Percentiles rank a stretch among this genome's conserved stretches.
Evolutionary conservation across 371 early-diverging fungal species (phyloP).

Genomic region (Syncephalis plumigaleata): DNA sequence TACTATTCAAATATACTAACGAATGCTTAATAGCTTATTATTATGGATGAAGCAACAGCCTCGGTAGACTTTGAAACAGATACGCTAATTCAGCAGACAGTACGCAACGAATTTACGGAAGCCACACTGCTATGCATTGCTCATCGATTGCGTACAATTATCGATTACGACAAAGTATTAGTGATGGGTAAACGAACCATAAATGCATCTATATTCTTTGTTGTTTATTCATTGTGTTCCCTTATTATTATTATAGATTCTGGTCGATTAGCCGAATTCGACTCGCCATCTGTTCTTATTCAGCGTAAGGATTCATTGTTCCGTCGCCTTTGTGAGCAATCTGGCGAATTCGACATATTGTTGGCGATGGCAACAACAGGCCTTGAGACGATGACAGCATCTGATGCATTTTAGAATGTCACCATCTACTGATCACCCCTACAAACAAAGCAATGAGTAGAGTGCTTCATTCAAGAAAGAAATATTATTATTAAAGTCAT

Average conservation of each 20-base stretch:
- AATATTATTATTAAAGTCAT: too few species aligned
- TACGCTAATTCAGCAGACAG: constrained; percentile 40
- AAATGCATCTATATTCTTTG: constrained; percentile 3
- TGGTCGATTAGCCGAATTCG: constrained; percentile 42
- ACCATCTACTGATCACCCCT: too few species aligned
- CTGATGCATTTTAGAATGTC: too few species aligned
- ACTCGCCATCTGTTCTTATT: constrained; percentile 29
- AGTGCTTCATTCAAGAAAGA: too few species aligned
- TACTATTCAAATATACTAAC: neutral
- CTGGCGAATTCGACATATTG: constrained; percentile 40
- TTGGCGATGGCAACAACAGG: constrained; percentile 20
- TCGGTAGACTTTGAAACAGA: constrained; percentile 50
- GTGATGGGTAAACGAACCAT: constrained; percentile 34
- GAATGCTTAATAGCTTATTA: constrained; percentile 8
- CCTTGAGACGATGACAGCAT: too few species aligned
- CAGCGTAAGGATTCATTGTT: constrained; percentile 23
- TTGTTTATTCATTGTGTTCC: neutral
- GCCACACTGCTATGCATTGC: constrained; percentile 46
- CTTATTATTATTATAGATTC: constrained; percentile 4
- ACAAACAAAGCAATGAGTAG: too few species aligned
- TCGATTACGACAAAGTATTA: constrained; percentile 64
- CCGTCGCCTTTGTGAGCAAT: constrained; percentile 40
- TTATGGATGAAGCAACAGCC: constrained; percentile 67
- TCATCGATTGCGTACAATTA: constrained; percentile 55
- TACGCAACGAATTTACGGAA: constrained; percentile 35